Base-by-base conservation (phyloP, 2,329 filamentous ascomycete genomes). In the Colletotrichum sp. region DNA sequence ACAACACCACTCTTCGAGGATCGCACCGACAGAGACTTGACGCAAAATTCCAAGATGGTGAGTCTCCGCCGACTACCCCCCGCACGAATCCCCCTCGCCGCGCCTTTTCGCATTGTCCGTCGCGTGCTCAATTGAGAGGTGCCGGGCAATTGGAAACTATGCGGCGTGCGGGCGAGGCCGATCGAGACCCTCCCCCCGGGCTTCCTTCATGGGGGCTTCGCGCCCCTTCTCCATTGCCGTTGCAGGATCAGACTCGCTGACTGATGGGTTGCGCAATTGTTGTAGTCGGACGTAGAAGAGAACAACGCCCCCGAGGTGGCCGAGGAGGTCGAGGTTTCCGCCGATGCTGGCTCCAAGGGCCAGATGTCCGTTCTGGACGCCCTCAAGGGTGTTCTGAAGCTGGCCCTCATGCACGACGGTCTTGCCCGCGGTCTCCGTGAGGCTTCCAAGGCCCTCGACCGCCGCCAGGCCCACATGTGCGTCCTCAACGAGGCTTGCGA, bases 271-370 rank as follows among this genome's bases (percentile, higher is more conserved):
- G 43, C 70, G 70, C 70, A 52, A 43, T 38, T 30, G 69, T 81
- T 21, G 78, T 82, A 98, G 97, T 99, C 96, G 96, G 96, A 99
- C 96, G 96, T 96, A 99, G 97, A 99, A 98, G 96, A 99, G 94
- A 96, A 93, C 89, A 94, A 92, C 89, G 93, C 93, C 88, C 94
- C 95, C 89, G 94, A 95, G 86, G 96, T 92, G 85, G 87, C 88
- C 85, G 92, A 94, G 86, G 97, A 98, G 92, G 96, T 99, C 89
- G 96, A 99, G 90, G 96, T 98, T 87, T 94, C 94, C 86, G 96
- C 94, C 88, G 96, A 98, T 90, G 94, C 94, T 86, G 93, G 93
- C 87, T 90, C 91, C 86, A 95, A 96, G 88, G 94, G 94, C 85
- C 95, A 96, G 92, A 99, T 99, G 96, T 96, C 95, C 86, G 96